Percentiles rank a stretch among this genome's conserved stretches.
Conservation (phyloP, 176 grass and related monocot genomes). For the Bromus sterilis region DNA sequence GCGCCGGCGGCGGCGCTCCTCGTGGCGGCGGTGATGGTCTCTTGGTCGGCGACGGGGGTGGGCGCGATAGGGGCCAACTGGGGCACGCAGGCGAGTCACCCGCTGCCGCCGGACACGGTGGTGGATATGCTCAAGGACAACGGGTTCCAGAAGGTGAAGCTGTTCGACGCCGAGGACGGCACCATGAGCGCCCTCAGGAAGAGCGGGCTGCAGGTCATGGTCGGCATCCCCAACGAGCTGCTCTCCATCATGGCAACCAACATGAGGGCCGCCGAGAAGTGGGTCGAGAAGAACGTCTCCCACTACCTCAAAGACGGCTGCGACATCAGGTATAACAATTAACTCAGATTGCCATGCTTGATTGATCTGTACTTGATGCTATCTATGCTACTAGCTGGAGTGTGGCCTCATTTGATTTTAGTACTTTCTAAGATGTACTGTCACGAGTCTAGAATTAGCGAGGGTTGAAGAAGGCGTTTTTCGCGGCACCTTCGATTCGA, state of each 20-base stretch:
- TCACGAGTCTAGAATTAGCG: neutral
- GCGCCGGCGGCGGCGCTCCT: neutral
- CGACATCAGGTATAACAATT: conserved; percentile 52
- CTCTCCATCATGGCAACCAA: conserved; percentile 48
- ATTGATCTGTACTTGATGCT: neutral
- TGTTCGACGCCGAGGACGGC: conserved; percentile 88
- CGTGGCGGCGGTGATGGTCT: conserved; percentile 17
- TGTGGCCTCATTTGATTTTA: neutral
- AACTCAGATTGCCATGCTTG: neutral
- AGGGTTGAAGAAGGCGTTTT: neutral
- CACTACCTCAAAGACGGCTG: conserved; percentile 62
- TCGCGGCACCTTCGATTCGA: too few species aligned
- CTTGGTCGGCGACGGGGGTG: conserved; percentile 33
- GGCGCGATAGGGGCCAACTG: conserved; percentile 91
- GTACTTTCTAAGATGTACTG: neutral
- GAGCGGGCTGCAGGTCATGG: conserved; percentile 95
- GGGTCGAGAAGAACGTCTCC: conserved; percentile 88
- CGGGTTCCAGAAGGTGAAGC: conserved; percentile 87
- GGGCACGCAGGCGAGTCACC: conserved; percentile 96
- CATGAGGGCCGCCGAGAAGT: conserved; percentile 59
- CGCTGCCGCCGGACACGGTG: conserved; percentile 67
- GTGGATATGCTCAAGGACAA: conserved; percentile 81
- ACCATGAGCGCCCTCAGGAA: conserved; percentile 88
- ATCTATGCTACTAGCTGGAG: neutral
- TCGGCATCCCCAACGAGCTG: conserved; percentile 96